phyloP scores from a whole-genome alignment of 495 filamentous ascomycete genomes.

The Penicillium chermesinum region DNA sequence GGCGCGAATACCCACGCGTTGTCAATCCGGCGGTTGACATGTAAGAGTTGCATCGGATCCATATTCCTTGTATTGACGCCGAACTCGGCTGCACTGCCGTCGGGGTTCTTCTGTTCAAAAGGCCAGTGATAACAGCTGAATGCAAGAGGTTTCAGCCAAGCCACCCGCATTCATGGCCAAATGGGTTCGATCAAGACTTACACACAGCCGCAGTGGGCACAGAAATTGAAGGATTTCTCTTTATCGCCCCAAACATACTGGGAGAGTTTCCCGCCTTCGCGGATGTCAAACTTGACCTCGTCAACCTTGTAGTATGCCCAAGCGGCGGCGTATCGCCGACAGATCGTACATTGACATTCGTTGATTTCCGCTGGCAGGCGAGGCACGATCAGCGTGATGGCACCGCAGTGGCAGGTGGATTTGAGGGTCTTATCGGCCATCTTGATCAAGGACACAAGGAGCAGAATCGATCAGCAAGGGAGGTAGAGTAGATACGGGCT shows the following conservation, averaged over 20 bases:
- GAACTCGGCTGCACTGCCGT: slow-evolving; percentile 2
- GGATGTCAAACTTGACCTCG: slow-evolving; percentile 10
- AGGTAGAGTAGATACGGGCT: too few species aligned
- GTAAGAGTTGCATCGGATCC: slow-evolving; percentile 7
- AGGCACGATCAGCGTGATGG: slow-evolving; percentile 11
- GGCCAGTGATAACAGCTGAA: slow-evolving; percentile 10
- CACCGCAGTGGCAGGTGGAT: slow-evolving; percentile 12
- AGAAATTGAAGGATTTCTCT: slow-evolving; percentile 12
- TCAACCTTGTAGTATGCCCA: slow-evolving; percentile 13
- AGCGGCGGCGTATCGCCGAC: slow-evolving; percentile 13
- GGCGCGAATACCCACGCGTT: slow-evolving; percentile 2
- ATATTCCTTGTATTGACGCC: slow-evolving; percentile 11
- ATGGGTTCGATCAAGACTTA: slow-evolving; percentile 6
- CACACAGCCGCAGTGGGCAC: slow-evolving; percentile 10
- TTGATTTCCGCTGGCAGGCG: slow-evolving; percentile 10
- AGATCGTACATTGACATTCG: slow-evolving; percentile 15
- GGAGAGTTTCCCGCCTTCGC: slow-evolving; percentile 10
- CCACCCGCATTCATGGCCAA: slow-evolving; percentile 4
- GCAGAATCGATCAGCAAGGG: too few species aligned
- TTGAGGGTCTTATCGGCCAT: slow-evolving; percentile 8
- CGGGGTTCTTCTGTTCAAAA: slow-evolving; percentile 3
- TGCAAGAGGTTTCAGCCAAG: slow-evolving; percentile 3
- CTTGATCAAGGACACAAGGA: slow-evolving; percentile 5
- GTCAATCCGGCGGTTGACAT: slow-evolving; percentile 9
- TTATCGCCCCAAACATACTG: slow-evolving; percentile 9